A percentile compares a stretch with the other conserved stretches of the same genome.
Evolutionary conservation across 192 early-diverging fungal species (phyloP).

Genomic region (Oehlia diaphana): DNA sequence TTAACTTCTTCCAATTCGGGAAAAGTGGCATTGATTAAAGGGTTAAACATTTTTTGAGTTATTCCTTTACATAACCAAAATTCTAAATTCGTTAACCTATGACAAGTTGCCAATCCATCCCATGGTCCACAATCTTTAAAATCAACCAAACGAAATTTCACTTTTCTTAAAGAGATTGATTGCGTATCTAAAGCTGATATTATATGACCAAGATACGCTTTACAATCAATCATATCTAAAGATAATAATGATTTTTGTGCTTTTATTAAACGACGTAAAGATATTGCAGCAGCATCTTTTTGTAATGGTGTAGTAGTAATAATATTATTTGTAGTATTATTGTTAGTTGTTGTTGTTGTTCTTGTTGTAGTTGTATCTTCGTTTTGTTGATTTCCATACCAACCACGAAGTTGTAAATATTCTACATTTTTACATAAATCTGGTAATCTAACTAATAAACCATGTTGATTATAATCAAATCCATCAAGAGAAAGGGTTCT

Average conservation of each 20-base stretch:
- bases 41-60: constrained; percentile 5
- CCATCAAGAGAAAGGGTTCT: constrained; percentile 10
- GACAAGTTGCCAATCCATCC: neutral
- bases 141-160: constrained; percentile 2
- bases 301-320: neutral
- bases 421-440: constrained; percentile 13
- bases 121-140: constrained; percentile 19
- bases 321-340: too few relatives aligned
- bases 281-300: neutral
- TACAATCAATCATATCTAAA: constrained; percentile 12
- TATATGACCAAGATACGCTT: constrained; percentile 3
- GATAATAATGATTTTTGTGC: constrained; percentile 10
- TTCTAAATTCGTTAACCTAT: neutral
- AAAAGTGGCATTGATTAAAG: neutral
- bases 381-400: neutral
- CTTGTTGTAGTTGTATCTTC: too few relatives aligned
- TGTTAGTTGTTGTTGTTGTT: neutral
- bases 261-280: constrained; percentile 6
- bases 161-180: neutral
- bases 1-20: constrained; percentile 13
- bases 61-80: constrained; percentile 18
- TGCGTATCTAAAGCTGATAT: constrained; percentile 16
- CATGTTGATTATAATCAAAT: constrained; percentile 1
- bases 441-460: constrained; percentile 11
- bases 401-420: neutral